phyloP scores from a whole-genome alignment of 2,329 filamentous ascomycete genomes.

The Colletotrichum costaricense region DNA sequence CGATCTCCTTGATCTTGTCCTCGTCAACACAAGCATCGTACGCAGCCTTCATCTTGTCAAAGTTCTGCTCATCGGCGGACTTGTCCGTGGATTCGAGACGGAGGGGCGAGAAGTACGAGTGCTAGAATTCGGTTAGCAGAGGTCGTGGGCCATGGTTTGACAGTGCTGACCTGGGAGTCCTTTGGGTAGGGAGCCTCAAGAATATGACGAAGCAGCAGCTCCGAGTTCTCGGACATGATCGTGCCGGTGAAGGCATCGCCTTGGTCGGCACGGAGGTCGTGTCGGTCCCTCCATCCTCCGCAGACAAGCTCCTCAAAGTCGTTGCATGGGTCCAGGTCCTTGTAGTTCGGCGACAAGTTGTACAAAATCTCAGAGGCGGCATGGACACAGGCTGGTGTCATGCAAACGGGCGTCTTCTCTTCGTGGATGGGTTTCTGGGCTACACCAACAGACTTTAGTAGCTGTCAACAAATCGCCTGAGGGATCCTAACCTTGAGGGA shows the following conservation, averaged over 20 bases:
- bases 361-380: slow-evolving; percentile 45
- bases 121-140: slow-evolving; percentile 45
- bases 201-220: slow-evolving; percentile 70
- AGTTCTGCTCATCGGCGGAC: slow-evolving; percentile 69
- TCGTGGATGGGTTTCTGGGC: slow-evolving; percentile 4
- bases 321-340: slow-evolving; percentile 74
- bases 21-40: slow-evolving; percentile 77
- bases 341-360: slow-evolving; percentile 56
- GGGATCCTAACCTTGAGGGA: slow-evolving; percentile 1
- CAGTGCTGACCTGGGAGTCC: slow-evolving; percentile 46
- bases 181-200: slow-evolving; percentile 68
- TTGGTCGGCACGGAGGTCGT: slow-evolving; percentile 75
- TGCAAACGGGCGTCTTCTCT: slow-evolving; percentile 36
- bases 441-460: not conserved
- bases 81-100: slow-evolving; percentile 49
- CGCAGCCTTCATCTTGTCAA: slow-evolving; percentile 71
- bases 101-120: slow-evolving; percentile 60
- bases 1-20: slow-evolving; percentile 63
- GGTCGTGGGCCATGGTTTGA: slow-evolving; percentile 25
- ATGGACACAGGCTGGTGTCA: slow-evolving; percentile 44
- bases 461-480: rapidly evolving
- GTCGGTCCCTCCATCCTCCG: slow-evolving; percentile 71
- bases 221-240: slow-evolving; percentile 70
- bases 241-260: slow-evolving; percentile 69
- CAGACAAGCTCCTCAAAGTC: slow-evolving; percentile 77